phyloP scores from a whole-genome alignment of 2,329 filamentous ascomycete species.

The Trichophyton benhamiae region DNA sequence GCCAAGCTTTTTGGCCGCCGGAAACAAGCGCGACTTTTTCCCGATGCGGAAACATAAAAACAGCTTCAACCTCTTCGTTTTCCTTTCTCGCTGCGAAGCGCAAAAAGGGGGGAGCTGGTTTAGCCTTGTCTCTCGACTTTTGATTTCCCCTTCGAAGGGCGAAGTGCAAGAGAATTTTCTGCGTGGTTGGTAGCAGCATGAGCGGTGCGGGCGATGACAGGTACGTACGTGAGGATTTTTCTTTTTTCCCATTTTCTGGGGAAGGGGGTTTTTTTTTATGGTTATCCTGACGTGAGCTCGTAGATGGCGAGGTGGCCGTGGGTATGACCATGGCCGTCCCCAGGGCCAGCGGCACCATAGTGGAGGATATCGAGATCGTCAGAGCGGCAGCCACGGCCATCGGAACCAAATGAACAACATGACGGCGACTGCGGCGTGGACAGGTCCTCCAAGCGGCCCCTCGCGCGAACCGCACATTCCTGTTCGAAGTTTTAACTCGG shows the following conservation, averaged over 20 bases:
- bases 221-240: constrained; percentile 16
- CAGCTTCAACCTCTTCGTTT: neutral
- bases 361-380: constrained; percentile 17
- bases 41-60: constrained; percentile 2
- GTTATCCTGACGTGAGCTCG: neutral
- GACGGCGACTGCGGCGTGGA: constrained; percentile 20
- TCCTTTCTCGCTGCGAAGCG: neutral
- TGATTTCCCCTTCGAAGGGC: neutral
- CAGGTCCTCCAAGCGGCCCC: constrained; percentile 11
- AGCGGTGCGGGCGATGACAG: constrained; percentile 27
- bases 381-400: constrained; percentile 22
- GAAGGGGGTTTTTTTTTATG: neutral
- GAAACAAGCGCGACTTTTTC: neutral
- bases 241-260: neutral
- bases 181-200: constrained; percentile 19
- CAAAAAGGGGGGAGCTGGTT: neutral
- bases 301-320: constrained; percentile 32
- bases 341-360: constrained; percentile 26
- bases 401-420: constrained; percentile 16
- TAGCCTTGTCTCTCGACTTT: neutral
- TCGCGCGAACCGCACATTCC: constrained; percentile 31
- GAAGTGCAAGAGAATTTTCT: neutral
- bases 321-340: constrained; percentile 26
- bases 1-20: neutral
- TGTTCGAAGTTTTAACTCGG: constrained; percentile 34